These are phyloP conservation scores for Phytophthora vignae DNA, from an alignment of 352 stramenopile species.

Conservation along the genomic window DNA sequence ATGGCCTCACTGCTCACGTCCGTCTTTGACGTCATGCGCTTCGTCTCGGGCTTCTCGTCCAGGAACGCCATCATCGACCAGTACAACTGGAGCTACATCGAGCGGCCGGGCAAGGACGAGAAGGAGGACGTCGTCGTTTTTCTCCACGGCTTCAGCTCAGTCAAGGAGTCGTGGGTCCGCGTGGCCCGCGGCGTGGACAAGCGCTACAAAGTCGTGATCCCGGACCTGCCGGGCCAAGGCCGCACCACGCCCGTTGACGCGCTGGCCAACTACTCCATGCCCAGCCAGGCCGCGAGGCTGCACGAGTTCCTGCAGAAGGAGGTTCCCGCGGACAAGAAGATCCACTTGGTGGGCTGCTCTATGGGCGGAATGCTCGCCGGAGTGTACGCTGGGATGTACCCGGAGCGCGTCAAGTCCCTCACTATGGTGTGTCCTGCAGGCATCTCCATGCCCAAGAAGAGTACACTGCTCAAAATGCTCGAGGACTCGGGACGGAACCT, in stretches of 20 bases:
- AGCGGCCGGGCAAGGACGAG: constrained; percentile 52
- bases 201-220: constrained; percentile 65
- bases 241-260: constrained; percentile 60
- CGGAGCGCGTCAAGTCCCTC: constrained; percentile 58
- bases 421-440: constrained; percentile 82
- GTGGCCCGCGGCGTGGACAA: constrained; percentile 61
- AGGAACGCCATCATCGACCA: constrained; percentile 55
- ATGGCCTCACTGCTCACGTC: constrained; percentile 44
- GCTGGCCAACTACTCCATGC: constrained; percentile 57
- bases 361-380: constrained; percentile 84
- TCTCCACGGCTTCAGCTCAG: constrained; percentile 76
- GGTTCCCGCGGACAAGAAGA: constrained; percentile 55
- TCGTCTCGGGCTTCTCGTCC: constrained; percentile 56
- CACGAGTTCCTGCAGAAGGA: constrained; percentile 66
- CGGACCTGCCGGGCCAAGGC: constrained; percentile 75
- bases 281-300: constrained; percentile 59
- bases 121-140: constrained; percentile 65
- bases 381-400: constrained; percentile 72
- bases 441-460: constrained; percentile 74
- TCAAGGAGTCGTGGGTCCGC: constrained; percentile 74
- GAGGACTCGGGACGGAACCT: constrained; percentile 72
- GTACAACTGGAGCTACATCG: constrained; percentile 82
- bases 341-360: constrained; percentile 79
- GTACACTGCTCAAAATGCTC: constrained; percentile 59
- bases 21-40: constrained; percentile 61